These are phyloP conservation scores for Hygrophoropsis aurantiaca DNA, from an alignment of 768 basidiomycete genomes.

Conservation along the genomic window DNA sequence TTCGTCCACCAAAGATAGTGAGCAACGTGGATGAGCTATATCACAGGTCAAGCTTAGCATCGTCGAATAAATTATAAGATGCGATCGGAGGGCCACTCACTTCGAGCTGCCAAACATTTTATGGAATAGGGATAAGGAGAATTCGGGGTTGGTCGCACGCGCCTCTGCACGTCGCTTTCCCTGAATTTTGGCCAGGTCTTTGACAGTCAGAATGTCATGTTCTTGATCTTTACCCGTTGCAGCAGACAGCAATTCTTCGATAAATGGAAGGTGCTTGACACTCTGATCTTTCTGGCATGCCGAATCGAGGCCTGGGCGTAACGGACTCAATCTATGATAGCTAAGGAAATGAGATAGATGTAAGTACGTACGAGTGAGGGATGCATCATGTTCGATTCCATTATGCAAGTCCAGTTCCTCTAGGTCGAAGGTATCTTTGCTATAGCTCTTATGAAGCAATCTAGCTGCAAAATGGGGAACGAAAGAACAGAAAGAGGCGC, in stretches of 20 bases:
- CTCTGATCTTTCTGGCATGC: slow-evolving; percentile 51
- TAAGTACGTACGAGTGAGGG: slow-evolving; percentile 24
- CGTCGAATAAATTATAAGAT: background rate
- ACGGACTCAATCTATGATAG: background rate
- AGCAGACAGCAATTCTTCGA: slow-evolving; percentile 55
- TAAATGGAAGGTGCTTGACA: slow-evolving; percentile 45
- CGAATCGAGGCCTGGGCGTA: slow-evolving; percentile 51
- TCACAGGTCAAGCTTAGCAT: background rate
- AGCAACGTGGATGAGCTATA: slow-evolving; percentile 61
- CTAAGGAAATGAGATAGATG: background rate
- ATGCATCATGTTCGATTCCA: slow-evolving; percentile 42
- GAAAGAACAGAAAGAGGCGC: slow-evolving; percentile 64
- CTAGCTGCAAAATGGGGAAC: slow-evolving; percentile 61
- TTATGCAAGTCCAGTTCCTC: slow-evolving; percentile 72
- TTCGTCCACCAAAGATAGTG: slow-evolving; percentile 63
- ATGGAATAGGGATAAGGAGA: slow-evolving; percentile 48
- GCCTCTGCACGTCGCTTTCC: slow-evolving; percentile 63
- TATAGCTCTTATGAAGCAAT: slow-evolving; percentile 56
- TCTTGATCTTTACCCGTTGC: slow-evolving; percentile 62
- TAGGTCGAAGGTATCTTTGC: slow-evolving; percentile 59
- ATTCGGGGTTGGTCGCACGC: slow-evolving; percentile 53
- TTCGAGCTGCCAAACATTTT: slow-evolving; percentile 67
- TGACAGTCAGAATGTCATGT: slow-evolving; percentile 46
- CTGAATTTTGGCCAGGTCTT: slow-evolving; percentile 57
- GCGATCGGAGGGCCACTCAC: slow-evolving; percentile 38